Percentiles rank a stretch among this genome's conserved stretches.
phyloP scores from a whole-genome alignment of 768 basidiomycete species.

The Naganishia onofrii region DNA sequence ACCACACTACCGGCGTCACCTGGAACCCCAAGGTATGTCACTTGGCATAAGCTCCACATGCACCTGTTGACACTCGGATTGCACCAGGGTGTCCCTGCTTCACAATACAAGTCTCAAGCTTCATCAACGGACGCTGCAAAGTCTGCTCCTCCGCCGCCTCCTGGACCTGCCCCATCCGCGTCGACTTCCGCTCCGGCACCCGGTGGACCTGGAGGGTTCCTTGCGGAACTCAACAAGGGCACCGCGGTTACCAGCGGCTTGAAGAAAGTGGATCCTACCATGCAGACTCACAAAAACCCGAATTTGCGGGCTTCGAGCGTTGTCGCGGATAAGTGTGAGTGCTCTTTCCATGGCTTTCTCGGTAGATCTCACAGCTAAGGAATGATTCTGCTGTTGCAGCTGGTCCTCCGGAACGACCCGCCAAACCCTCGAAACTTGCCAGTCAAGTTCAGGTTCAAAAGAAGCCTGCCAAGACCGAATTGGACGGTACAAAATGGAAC shows the following conservation, averaged over 20 bases:
- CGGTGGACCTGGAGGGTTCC: conserved; percentile 66
- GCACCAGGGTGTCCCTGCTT: background rate
- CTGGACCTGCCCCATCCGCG: conserved; percentile 50
- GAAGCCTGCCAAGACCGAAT: conserved; percentile 81
- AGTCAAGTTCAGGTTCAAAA: conserved; percentile 67
- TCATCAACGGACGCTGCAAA: conserved; percentile 48
- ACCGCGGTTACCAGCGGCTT: conserved; percentile 84
- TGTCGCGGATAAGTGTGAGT: conserved; percentile 54
- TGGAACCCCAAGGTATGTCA: conserved; percentile 79
- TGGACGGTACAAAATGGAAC: conserved; percentile 91
- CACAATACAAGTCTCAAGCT: conserved; percentile 8
- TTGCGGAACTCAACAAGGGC: conserved; percentile 85
- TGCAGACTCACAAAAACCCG: conserved; percentile 99
- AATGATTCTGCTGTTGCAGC: conserved; percentile 54
- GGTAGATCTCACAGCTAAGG: conserved; percentile 13
- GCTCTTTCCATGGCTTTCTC: conserved; percentile 24
- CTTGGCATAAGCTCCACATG: background rate
- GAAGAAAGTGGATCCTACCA: conserved; percentile 88
- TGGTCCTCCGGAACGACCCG: conserved; percentile 53
- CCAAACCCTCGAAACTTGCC: conserved; percentile 79
- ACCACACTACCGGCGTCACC: conserved; percentile 76
- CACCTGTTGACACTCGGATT: background rate
- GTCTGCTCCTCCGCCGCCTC: conserved; percentile 45
- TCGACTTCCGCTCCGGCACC: conserved; percentile 57
- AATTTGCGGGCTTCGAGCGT: conserved; percentile 62